phyloP scores from a whole-genome alignment of 169 alveolate genomes.

The Miamiensis avidus region DNA sequence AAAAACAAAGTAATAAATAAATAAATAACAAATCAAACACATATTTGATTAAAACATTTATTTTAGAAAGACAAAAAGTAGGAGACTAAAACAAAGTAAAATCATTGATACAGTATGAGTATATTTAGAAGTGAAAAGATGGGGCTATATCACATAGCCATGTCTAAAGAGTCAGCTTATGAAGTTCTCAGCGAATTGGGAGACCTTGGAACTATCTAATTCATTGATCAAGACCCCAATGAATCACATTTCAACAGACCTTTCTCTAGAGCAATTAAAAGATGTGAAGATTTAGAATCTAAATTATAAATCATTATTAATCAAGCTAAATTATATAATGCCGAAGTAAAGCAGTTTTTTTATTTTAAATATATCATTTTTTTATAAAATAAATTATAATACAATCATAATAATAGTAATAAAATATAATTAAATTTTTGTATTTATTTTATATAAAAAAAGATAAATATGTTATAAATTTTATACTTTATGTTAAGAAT shows the following conservation, averaged over 20 bases:
- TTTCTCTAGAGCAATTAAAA: conserved; percentile 51
- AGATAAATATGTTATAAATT: too few species aligned
- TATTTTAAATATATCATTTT: too few species aligned
- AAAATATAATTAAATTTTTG: too few species aligned
- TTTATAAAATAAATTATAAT: too few species aligned
- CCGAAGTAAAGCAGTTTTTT: background rate
- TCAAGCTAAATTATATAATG: conserved; percentile 43
- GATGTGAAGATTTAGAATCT: conserved; percentile 66
- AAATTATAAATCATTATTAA: conserved; percentile 41
- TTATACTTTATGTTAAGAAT: background rate
- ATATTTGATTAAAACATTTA: too few species aligned
- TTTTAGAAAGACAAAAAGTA: too few species aligned
- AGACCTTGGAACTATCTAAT: conserved; percentile 51
- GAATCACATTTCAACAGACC: conserved; percentile 59
- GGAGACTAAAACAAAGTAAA: too few species aligned
- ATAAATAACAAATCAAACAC: too few species aligned
- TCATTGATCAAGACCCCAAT: conserved; percentile 61
- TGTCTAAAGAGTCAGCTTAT: conserved; percentile 76
- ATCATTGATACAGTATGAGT: conserved; percentile 51
- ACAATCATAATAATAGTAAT: too few species aligned
- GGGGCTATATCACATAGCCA: conserved; percentile 68
- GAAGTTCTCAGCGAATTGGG: conserved; percentile 75
- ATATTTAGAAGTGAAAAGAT: conserved; percentile 71
- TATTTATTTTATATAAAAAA: too few species aligned
- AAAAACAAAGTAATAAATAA: background rate